Percentiles rank a stretch among this genome's conserved stretches.
These are phyloP conservation scores for Sherardia arvensis DNA, from an alignment of 257 asterid genomes.

Conservation along the genomic window DNA sequence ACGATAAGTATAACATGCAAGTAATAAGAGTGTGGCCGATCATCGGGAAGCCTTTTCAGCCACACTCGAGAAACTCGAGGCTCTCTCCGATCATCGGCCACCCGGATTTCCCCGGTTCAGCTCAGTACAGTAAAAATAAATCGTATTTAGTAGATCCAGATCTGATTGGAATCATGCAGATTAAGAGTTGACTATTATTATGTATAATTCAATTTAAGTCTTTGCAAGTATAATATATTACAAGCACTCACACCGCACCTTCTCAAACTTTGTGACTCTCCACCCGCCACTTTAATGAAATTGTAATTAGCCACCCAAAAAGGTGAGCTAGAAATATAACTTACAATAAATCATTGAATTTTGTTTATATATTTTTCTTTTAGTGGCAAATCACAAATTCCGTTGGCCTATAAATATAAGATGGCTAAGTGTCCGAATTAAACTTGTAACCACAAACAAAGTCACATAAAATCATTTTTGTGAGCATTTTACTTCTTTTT, in stretches of 20 bases:
- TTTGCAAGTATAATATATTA: too few relatives aligned
- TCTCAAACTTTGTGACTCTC: neutral
- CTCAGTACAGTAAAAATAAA: too few relatives aligned
- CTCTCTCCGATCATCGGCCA: slow-evolving; percentile 53
- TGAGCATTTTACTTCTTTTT: neutral
- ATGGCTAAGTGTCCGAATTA: neutral
- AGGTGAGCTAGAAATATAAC: neutral
- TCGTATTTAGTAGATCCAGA: too few relatives aligned
- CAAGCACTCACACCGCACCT: neutral
- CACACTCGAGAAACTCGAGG: slow-evolving; percentile 37
- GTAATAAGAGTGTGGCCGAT: too few relatives aligned
- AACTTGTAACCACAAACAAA: neutral
- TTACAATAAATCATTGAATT: neutral
- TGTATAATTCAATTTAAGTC: too few relatives aligned
- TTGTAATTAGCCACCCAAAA: slow-evolving; percentile 3
- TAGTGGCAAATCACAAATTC: neutral
- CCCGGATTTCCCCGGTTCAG: slow-evolving; percentile 47
- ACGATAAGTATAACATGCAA: too few relatives aligned
- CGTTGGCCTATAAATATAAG: neutral
- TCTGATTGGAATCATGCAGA: too few relatives aligned
- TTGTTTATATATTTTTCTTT: neutral
- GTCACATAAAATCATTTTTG: neutral
- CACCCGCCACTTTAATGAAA: neutral
- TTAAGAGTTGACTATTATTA: too few relatives aligned
- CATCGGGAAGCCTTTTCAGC: slow-evolving; percentile 42